These are phyloP conservation scores for Ophiostoma perfectum DNA, from an alignment of 2,329 filamentous ascomycete genomes.

Conservation along the genomic window DNA sequence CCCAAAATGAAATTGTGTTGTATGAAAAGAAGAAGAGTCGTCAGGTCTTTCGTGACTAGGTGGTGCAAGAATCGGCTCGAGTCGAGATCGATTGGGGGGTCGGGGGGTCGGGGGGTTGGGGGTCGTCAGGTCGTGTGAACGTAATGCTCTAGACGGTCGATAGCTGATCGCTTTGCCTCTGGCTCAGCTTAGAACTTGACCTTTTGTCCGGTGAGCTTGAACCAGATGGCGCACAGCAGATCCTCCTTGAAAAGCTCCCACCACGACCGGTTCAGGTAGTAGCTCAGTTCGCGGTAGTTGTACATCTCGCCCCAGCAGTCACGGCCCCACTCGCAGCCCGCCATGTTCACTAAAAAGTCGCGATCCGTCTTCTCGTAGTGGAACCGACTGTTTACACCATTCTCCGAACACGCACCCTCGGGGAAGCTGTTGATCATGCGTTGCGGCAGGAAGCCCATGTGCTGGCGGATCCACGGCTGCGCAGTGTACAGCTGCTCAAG, in stretches of 20 bases:
- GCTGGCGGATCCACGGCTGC: slow-evolving; percentile 87
- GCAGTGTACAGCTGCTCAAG: slow-evolving; percentile 85
- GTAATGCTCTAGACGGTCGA: too few relatives aligned
- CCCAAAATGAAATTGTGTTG: neutral
- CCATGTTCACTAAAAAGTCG: slow-evolving; percentile 98
- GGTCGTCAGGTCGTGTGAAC: slow-evolving; percentile 13
- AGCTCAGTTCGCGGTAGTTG: slow-evolving; percentile 85
- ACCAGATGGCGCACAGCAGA: slow-evolving; percentile 55
- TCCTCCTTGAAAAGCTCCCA: slow-evolving; percentile 76
- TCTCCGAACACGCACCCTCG: slow-evolving; percentile 76
- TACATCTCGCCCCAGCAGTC: slow-evolving; percentile 99
- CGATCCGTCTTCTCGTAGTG: slow-evolving; percentile 83
- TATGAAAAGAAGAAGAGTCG: neutral
- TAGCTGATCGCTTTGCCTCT: too few relatives aligned
- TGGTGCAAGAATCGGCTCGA: neutral
- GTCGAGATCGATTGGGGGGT: neutral
- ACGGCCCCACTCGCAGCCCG: slow-evolving; percentile 91
- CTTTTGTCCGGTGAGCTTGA: slow-evolving; percentile 57
- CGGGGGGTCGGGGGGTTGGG: too few relatives aligned
- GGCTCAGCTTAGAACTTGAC: slow-evolving; percentile 46
- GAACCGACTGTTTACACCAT: slow-evolving; percentile 65
- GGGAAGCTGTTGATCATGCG: slow-evolving; percentile 94
- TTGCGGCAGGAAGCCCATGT: slow-evolving; percentile 84
- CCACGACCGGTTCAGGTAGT: slow-evolving; percentile 73
- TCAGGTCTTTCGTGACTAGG: neutral